Conservation (phyloP, 805 yeast genomes). For the Candida namnaoensis region DNA sequence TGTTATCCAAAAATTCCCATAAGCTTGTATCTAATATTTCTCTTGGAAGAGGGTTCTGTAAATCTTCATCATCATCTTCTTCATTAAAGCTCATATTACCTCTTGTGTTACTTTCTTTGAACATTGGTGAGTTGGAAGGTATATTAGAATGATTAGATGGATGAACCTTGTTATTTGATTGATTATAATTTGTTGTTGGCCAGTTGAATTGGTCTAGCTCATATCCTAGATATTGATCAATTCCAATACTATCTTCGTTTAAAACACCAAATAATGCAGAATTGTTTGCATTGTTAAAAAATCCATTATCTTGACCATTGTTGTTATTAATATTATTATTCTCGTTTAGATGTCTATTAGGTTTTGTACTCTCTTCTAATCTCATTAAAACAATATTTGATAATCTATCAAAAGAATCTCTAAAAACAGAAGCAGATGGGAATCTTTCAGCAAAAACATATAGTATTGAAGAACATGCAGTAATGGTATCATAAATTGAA, state of each 20-base stretch:
- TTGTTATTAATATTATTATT: too few species aligned
- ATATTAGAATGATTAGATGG: too few species aligned
- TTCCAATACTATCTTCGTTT: slow-evolving; percentile 7
- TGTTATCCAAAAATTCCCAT: slow-evolving; percentile 23
- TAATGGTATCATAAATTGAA: slow-evolving; percentile 20
- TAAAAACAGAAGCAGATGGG: slow-evolving; percentile 15
- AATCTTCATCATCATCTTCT: too few species aligned
- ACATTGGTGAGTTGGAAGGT: neutral
- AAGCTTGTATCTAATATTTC: slow-evolving; percentile 6
- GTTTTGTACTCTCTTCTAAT: slow-evolving; percentile 4
- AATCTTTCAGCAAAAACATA: slow-evolving; percentile 22
- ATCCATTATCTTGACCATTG: neutral
- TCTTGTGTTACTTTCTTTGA: neutral
- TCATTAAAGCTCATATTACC: too few species aligned
- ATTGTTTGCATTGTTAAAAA: neutral
- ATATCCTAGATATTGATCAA: slow-evolving; percentile 9
- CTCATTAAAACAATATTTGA: slow-evolving; percentile 11
- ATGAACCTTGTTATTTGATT: neutral
- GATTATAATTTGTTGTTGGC: neutral
- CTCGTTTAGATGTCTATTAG: neutral
- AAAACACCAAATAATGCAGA: slow-evolving; percentile 1
- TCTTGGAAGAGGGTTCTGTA: too few species aligned
- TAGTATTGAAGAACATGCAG: slow-evolving; percentile 20
- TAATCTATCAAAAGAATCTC: slow-evolving; percentile 21
- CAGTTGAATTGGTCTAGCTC: slow-evolving; percentile 2